Evolutionary conservation across 805 yeast species (phyloP), one percentile per base, ranked within the genome.

Genomic region (Candida stauntonica): DNA sequence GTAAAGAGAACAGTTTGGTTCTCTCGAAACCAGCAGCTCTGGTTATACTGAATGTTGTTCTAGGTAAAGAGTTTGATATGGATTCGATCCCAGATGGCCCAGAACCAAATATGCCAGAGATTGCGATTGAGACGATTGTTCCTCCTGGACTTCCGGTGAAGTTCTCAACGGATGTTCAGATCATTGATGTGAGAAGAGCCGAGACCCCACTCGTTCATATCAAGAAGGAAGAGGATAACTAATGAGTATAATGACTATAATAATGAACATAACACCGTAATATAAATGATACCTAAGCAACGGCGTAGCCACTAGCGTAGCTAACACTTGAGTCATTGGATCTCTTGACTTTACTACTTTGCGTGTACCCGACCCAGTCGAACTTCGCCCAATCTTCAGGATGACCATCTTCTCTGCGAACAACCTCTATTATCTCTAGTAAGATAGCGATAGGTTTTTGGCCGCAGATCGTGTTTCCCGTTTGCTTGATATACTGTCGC

Each of bases 401-500:
- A 7, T 34, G 19, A 15, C 52, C 33, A 5, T 38, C 44, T 7
- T 39, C 14, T 35, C 47, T 31, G 29, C 57, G 41, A 34, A 48
- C 46, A 28, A 56, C 40, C 42, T 81, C 82, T 43, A 81, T 56
- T 3, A 80, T 58, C 16, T 67, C 63, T 36, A 91, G 56, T 15
- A 91, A 57, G 7, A 87, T 66, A 2, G 76, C 73, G 26, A 93
- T 68, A 0, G 98, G 96, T 43, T 77, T 79, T 42, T 88, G 84
- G 1, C 99, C 99, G 61, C 99, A 93, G 14, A 93, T 83, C 0
- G 99, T 93, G 62, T 91, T 89, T 0, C 82, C 86, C 0, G 98
- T 86, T 1, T 47, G 49, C 5, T 63, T 61, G 5, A 93, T 74
- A 55, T 93, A 93, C 19, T 69, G 58, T 36, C 67, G 70, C 86